Base-by-base conservation (phyloP, 78 protist species). In the Dictyostelium citrinum region DNA sequence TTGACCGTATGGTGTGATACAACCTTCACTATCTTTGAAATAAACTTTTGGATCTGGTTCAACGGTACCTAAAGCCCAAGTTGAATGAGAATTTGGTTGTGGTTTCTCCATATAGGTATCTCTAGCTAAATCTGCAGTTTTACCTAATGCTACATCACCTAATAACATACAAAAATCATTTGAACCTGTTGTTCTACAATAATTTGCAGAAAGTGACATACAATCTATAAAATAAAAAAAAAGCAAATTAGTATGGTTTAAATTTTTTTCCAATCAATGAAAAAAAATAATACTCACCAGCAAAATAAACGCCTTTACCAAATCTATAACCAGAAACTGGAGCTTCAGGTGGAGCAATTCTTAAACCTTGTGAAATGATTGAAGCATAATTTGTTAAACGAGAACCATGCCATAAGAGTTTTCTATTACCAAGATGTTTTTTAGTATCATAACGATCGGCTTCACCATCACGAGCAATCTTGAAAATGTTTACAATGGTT, bases 261-360 rank as follows among this genome's bases (percentile, higher is more conserved):
- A n/a, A n/a, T n/a, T n/a, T n/a, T n/a, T n/a, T n/a, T n/a, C n/a
- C n/a, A n/a, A n/a, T n/a, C n/a, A n/a, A n/a, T n/a, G n/a, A n/a
- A n/a, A n/a, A n/a, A n/a, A n/a, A n/a, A n/a, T n/a, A n/a, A 22
- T 60, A 60, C 29, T n/a, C 10, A 46, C 90, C 93, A 31, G 99
- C 99, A 83, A 98, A 95, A 96, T 98, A 98, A n/a, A 98, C 75
- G 51, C 99, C 99, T 84, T 98, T 97, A 43, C 99, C 99, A 78
- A 97, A 98, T 96, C 97, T 90, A 91, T 97, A 97, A 68, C 99
- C 99, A 1, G 99, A 76, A 9, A 68, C 95, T 8, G 98, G 98
- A 11, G 98, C 99, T 70, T 98, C 98, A 0, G 99, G 98, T 46
- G 99, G 99, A 0, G 99, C 98, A 46, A 98, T 98, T 41, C 98